Evolutionary conservation across 2,329 filamentous ascomycete genomes (phyloP).

Genomic region (Neonectria faginata): DNA sequence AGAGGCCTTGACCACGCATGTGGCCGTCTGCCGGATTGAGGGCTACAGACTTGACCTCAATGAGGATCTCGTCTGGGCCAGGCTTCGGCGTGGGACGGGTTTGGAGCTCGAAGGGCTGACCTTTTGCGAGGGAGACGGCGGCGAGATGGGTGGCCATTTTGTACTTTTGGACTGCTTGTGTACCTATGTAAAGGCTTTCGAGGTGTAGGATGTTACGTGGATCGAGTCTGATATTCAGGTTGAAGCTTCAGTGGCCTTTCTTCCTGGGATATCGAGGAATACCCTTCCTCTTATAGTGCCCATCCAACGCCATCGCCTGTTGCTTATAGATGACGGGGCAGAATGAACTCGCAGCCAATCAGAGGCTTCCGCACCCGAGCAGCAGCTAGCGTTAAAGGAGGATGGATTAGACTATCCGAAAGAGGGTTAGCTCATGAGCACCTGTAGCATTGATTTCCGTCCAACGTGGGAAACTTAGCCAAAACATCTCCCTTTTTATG

Average conservation of each 20-base stretch:
- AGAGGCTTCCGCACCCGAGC: constrained; percentile 40
- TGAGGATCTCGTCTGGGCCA: constrained; percentile 59
- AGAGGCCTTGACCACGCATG: constrained; percentile 57
- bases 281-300: constrained; percentile 20
- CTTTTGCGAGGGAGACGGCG: constrained; percentile 51
- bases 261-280: background rate
- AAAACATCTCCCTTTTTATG: no score
- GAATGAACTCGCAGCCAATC: constrained; percentile 41
- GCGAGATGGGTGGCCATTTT: constrained; percentile 56
- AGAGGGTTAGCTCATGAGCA: constrained; percentile 31
- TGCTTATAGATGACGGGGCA: background rate
- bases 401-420: constrained; percentile 12
- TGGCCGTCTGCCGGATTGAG: constrained; percentile 60
- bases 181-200: background rate
- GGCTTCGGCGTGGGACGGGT: constrained; percentile 57
- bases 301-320: background rate
- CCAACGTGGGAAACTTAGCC: no score
- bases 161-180: background rate
- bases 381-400: constrained; percentile 40
- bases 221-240: background rate
- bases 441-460: background rate
- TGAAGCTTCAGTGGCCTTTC: background rate
- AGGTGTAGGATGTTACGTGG: background rate
- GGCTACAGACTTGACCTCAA: constrained; percentile 60
- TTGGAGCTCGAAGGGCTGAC: constrained; percentile 52